phyloP scores from a whole-genome alignment of 2,329 filamentous ascomycete species.

The Didymella pomorum region DNA sequence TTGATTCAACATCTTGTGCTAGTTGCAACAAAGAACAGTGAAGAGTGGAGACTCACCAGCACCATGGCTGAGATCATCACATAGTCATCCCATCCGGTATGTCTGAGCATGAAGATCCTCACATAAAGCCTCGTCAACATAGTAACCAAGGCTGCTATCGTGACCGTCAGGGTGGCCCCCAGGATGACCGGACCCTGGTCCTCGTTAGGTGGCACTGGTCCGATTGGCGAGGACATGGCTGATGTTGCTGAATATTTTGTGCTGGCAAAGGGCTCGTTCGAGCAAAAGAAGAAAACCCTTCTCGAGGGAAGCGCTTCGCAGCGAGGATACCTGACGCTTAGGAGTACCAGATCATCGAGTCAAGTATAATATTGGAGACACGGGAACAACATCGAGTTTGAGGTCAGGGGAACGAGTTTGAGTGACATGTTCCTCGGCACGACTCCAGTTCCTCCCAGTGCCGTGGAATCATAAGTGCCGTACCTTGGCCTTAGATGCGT shows the following conservation, averaged over 20 bases:
- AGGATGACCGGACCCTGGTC: conserved; percentile 53
- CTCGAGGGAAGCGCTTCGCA: background rate
- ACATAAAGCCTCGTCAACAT: conserved; percentile 58
- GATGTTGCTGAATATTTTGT: background rate
- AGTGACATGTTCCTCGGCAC: background rate
- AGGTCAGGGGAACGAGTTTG: background rate
- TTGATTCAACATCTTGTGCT: background rate
- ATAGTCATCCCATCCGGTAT: conserved; percentile 60
- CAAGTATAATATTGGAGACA: background rate
- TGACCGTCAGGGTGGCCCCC: conserved; percentile 53
- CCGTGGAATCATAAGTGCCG: background rate
- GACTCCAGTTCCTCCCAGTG: background rate
- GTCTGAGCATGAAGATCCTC: conserved; percentile 58
- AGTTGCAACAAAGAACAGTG: background rate
- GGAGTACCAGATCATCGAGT: background rate
- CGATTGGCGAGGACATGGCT: conserved; percentile 4
- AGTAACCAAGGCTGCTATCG: conserved; percentile 52
- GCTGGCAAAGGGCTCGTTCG: background rate
- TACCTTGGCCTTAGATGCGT: background rate
- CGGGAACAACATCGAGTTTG: background rate
- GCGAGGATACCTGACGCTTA: background rate
- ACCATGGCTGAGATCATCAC: conserved; percentile 54
- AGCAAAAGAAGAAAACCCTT: background rate
- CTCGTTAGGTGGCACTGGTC: conserved; percentile 32
- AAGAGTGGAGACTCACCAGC: conserved; percentile 32